Base-by-base conservation (phyloP, 2,329 filamentous ascomycete genomes). In the Penicillium expansum region DNA sequence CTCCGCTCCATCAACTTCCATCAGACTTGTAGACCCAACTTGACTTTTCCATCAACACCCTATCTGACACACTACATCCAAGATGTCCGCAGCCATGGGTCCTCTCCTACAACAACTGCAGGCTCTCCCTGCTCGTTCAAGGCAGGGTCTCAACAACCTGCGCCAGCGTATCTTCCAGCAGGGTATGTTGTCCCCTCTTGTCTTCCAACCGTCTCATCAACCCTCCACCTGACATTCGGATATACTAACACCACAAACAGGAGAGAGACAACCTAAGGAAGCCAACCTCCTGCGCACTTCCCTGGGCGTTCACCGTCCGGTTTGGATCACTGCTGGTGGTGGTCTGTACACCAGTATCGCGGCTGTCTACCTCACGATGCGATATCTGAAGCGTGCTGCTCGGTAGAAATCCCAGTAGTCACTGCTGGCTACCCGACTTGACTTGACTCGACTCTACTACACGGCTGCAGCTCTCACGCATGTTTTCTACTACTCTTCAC, bases 321-420 rank as follows among this genome's bases (percentile, higher is more conserved):
- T 73, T 45, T 73, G 71, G 70, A 30, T 70, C 14, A 65, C 70
- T 4, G 71, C 68, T 11, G 66, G 54, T 1, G 70, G 68, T 11
- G 70, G 66, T 27, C 59, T 65, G 9, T 73, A 73, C 57, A 72
- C 71, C 9, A 70, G 66, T 5, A 60, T 66, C 55, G 68, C 62
- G 2, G 71, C 70, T 3, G 66, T 71, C 5, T 71, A 67, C 50
- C 61, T 73, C 13, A 71, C 71, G 0, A 64, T 72, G 55, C 64
- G 65, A 41, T 70, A 67, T 42, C 54, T 73, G 55, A 68, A 64
- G 38, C 69, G 57, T 14, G 50, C 70, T 29, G 48, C 48, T 41
- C 33, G 49, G 13, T 56, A 56, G 20, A 47, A 5, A 4, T 58
- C 61, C 41, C 61, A 59, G 27, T 39, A 18, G 30, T 10, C 5